phyloP scores from a whole-genome alignment of 164 flowering plant genomes.

The Vitis cinerea region DNA sequence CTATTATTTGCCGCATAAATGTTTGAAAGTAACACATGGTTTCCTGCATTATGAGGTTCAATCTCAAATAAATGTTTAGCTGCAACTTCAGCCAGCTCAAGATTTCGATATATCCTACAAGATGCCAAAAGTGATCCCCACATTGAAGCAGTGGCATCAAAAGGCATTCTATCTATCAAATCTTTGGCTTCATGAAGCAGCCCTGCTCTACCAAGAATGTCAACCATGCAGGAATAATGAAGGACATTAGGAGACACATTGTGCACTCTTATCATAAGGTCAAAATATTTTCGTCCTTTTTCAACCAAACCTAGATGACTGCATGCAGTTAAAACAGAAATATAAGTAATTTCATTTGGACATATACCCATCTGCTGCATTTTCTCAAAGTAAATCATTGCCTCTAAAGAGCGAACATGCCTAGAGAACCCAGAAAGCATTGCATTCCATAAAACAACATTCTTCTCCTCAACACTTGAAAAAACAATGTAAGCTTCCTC shows the following conservation, averaged over 20 bases:
- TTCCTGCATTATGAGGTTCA: slow-evolving; percentile 77
- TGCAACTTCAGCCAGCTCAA: slow-evolving; percentile 70
- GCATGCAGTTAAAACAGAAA: slow-evolving; percentile 75
- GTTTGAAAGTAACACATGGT: slow-evolving; percentile 71
- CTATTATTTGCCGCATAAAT: slow-evolving; percentile 63
- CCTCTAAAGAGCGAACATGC: slow-evolving; percentile 60
- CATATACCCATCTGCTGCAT: slow-evolving; percentile 65
- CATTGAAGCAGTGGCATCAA: slow-evolving; percentile 65
- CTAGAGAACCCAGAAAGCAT: slow-evolving; percentile 86
- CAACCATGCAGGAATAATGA: slow-evolving; percentile 88
- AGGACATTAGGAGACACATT: slow-evolving; percentile 44
- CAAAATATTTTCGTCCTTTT: slow-evolving; percentile 52
- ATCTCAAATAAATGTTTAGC: slow-evolving; percentile 61
- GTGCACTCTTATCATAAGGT: slow-evolving; percentile 45
- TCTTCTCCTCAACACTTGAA: slow-evolving; percentile 41
- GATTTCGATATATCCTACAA: slow-evolving; percentile 59
- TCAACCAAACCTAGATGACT: slow-evolving; percentile 69
- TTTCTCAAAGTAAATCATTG: slow-evolving; percentile 74
- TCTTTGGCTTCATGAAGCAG: slow-evolving; percentile 51
- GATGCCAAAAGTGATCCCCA: slow-evolving; percentile 87
- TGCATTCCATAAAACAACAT: slow-evolving; percentile 68
- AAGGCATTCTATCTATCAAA: slow-evolving; percentile 60
- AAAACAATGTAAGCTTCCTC: slow-evolving; percentile 61
- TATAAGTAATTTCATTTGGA: slow-evolving; percentile 71
- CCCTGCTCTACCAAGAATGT: slow-evolving; percentile 77